phyloP scores from a whole-genome alignment of 1,284 basidiomycete species.

The Lentinus polychrous region DNA sequence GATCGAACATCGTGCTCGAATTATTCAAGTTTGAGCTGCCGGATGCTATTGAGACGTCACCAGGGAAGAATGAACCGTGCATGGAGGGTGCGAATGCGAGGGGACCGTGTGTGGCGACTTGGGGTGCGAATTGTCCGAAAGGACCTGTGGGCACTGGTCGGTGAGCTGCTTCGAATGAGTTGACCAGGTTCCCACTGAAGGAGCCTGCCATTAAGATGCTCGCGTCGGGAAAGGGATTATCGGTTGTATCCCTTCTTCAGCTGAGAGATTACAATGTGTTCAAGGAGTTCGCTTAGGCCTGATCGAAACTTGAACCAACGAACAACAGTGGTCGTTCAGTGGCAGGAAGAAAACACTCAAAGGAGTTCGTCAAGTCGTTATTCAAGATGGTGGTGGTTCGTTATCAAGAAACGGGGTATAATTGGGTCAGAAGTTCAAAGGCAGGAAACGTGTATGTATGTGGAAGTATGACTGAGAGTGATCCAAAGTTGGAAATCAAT shows the following conservation, averaged over 20 bases:
- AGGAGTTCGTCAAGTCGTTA: not conserved
- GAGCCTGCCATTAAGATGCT: slow-evolving; percentile 34
- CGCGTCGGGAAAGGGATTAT: too few species aligned
- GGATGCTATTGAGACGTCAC: slow-evolving; percentile 4
- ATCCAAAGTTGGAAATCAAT: too few species aligned
- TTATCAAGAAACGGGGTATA: too few species aligned
- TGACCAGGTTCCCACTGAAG: slow-evolving; percentile 42
- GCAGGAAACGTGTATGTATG: too few species aligned
- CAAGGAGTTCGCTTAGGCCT: too few species aligned
- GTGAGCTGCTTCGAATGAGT: slow-evolving; percentile 29
- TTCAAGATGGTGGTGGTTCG: too few species aligned
- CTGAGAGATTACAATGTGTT: not conserved
- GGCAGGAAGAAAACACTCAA: too few species aligned
- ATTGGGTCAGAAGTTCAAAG: too few species aligned
- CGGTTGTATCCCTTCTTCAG: not conserved
- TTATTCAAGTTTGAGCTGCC: slow-evolving; percentile 9
- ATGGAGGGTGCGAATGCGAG: slow-evolving; percentile 52
- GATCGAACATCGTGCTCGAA: not conserved
- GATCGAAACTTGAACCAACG: too few species aligned
- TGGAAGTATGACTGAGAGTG: too few species aligned
- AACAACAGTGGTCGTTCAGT: too few species aligned
- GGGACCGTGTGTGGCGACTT: slow-evolving; percentile 40
- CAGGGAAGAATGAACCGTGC: slow-evolving; percentile 42
- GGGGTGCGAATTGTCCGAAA: slow-evolving; percentile 25
- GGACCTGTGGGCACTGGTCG: slow-evolving; percentile 23